phyloP scores from a whole-genome alignment of 2,329 filamentous ascomycete species.

The Aspergillus amoenus region DNA sequence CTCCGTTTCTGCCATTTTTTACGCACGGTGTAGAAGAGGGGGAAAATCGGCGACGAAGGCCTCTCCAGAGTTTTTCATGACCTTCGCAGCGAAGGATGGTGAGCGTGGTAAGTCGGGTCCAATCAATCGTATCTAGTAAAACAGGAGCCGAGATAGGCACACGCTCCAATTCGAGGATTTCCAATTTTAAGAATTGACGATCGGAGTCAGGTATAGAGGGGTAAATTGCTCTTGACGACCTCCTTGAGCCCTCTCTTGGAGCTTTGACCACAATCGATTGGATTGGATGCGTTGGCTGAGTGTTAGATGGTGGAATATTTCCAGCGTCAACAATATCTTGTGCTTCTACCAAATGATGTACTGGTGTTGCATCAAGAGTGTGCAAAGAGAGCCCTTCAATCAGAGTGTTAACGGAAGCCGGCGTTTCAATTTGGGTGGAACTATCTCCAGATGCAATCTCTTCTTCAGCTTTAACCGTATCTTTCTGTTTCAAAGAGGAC shows the following conservation, averaged over 20 bases:
- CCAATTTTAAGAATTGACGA: constrained; percentile 58
- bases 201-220: constrained; percentile 11
- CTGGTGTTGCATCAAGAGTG: not conserved
- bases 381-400: not conserved
- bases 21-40: constrained; percentile 35
- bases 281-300: not conserved
- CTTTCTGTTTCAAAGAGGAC: constrained; percentile 6
- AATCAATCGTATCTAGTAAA: constrained; percentile 71
- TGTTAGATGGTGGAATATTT: not conserved
- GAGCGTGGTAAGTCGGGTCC: constrained; percentile 67
- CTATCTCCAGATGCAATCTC: not conserved
- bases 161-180: constrained; percentile 72
- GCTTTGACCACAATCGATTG: constrained; percentile 1
- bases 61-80: constrained; percentile 73
- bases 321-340: not conserved
- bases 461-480: not conserved
- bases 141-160: constrained; percentile 71
- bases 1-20: constrained; percentile 9
- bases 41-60: constrained; percentile 62
- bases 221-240: not conserved
- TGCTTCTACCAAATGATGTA: not conserved
- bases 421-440: not conserved
- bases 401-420: not conserved
- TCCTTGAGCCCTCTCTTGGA: constrained; percentile 8
- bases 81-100: constrained; percentile 73